Conservation (phyloP, 306 rosid species). For the Astragalus membranaceus region DNA sequence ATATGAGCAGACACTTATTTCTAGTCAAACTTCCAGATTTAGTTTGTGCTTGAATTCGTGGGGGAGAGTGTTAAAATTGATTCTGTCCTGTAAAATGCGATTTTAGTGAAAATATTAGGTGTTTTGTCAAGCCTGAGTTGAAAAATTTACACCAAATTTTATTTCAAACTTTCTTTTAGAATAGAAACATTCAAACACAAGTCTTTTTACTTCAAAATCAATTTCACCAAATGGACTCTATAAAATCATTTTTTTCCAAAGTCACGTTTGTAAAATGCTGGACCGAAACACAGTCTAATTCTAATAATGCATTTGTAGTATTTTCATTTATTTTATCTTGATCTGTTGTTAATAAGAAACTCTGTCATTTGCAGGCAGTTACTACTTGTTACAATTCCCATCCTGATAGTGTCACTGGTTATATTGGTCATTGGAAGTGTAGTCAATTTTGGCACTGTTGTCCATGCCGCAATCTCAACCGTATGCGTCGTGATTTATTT, state of each 20-base stretch:
- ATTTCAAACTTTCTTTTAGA: too few species aligned
- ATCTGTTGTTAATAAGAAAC: slow-evolving; percentile 2
- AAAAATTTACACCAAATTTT: too few species aligned
- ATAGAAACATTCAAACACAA: too few species aligned
- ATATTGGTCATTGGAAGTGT: slow-evolving; percentile 40
- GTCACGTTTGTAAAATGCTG: neutral
- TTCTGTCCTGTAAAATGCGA: too few species aligned
- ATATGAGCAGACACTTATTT: neutral
- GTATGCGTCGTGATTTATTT: slow-evolving; percentile 55
- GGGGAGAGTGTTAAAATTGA: too few species aligned
- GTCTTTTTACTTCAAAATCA: neutral
- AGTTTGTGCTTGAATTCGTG: too few species aligned
- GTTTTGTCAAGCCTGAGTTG: too few species aligned
- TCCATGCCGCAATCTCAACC: slow-evolving; percentile 57
- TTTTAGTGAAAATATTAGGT: too few species aligned
- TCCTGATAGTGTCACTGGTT: slow-evolving; percentile 49
- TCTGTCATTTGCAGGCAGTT: slow-evolving; percentile 43
- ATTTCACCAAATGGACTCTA: neutral
- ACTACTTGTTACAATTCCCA: slow-evolving; percentile 61
- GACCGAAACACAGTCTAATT: too few species aligned
- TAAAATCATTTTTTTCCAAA: neutral
- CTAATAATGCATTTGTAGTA: neutral
- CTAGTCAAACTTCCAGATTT: neutral
- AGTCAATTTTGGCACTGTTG: slow-evolving; percentile 35
- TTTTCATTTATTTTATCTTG: neutral